Evolutionary conservation across 441 rosid species (phyloP), one percentile per base, ranked within the genome.

Genomic region (Geranium incanum): DNA sequence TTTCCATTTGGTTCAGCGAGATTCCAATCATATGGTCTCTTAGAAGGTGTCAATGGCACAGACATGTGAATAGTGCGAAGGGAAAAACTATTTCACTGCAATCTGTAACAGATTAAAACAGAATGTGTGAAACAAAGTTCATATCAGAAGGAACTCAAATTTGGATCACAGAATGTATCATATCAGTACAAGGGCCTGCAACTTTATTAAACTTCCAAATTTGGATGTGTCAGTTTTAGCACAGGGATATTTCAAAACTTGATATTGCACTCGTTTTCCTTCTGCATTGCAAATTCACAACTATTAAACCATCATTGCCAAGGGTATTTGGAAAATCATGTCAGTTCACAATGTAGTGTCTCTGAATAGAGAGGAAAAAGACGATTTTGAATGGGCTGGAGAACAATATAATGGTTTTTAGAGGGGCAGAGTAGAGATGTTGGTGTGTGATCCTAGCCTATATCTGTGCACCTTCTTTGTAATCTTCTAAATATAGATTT

Each of bases 21-120:
- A 37, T 48, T 79, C 71, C 68, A 72, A 64, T 87, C 90, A 78
- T 67, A 75, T 2, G 82, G 82, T 72, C 96, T 82, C 81, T 88
- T 90, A 33, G 90, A 77, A 71, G 91, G 89, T 0, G 84, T 87
- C 79, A 78, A 78, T 21, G 84, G 78, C 48, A 69, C 48, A 62
- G 88, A 82, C 94, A 89, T 89, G 39, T 19, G 79, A 67, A 64
- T 39, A 59, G 60, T 66, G 36, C 50, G 36, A 59, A 18, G 8
- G 18, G 13, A 33, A 80, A 71, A 67, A 70, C 70, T 71, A 64
- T 41, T 43, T 37, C 39, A 39, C 69, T 59, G 57, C 57, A 48
- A 48, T 48, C 57, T 15, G 23, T 28, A 18, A 1, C 23, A 57
- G 21, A 7, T 57, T 16, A 16, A 57, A 6, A 57, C 63, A 57